phyloP scores from a whole-genome alignment of 192 early-diverging fungal species.

The Gaertneriomyces semiglobifer region DNA sequence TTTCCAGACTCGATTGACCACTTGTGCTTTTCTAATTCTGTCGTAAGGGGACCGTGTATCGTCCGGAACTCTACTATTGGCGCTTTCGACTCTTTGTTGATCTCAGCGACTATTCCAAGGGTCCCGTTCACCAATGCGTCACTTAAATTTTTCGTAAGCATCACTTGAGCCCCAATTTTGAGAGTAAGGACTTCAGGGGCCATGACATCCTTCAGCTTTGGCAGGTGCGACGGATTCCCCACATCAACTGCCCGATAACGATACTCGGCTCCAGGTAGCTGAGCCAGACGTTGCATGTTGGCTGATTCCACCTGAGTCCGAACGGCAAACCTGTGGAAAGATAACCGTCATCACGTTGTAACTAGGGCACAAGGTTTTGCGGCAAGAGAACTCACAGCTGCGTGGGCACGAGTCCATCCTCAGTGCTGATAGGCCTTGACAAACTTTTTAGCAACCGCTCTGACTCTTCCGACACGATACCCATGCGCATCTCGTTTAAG shows the following conservation, averaged over 20 bases:
- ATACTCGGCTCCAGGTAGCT: constrained; percentile 46
- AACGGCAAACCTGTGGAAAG: constrained; percentile 64
- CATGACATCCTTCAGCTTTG: constrained; percentile 43
- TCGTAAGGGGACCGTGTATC: too few species aligned
- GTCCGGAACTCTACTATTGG: constrained; percentile 37
- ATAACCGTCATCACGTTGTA: not conserved
- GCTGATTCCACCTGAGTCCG: constrained; percentile 73
- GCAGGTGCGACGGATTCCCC: constrained; percentile 23
- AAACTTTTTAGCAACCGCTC: constrained; percentile 48
- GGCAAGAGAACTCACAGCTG: constrained; percentile 26
- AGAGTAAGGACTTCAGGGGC: constrained; percentile 64
- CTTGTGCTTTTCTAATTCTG: constrained; percentile 7
- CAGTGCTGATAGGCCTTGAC: constrained; percentile 30
- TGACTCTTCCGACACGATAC: constrained; percentile 57
- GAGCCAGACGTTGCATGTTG: constrained; percentile 46
- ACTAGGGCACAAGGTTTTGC: not conserved
- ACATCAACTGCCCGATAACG: constrained; percentile 15
- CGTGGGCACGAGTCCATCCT: constrained; percentile 55
- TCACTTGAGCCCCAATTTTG: constrained; percentile 79
- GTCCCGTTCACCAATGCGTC: constrained; percentile 47
- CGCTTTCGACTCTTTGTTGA: constrained; percentile 20
- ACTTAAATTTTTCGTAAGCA: constrained; percentile 60
- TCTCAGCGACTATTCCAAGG: constrained; percentile 33
- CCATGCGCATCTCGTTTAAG: constrained; percentile 82
- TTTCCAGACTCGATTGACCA: constrained; percentile 15